phyloP scores from a whole-genome alignment of 2,329 filamentous ascomycete genomes.

The Penicillium sp. region DNA sequence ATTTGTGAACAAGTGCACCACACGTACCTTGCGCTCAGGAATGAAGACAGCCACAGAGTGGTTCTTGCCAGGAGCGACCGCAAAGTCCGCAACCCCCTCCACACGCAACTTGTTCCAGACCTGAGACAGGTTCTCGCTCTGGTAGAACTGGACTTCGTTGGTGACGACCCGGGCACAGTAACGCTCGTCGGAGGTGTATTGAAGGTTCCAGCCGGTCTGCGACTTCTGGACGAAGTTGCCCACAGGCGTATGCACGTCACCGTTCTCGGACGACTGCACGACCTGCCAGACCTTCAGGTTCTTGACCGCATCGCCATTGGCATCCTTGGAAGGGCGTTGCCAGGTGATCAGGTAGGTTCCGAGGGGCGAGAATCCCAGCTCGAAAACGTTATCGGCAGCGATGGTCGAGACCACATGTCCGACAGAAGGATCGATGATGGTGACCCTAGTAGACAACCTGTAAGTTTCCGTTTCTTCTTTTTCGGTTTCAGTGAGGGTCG shows the following conservation, averaged over 20 bases:
- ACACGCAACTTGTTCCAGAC: conserved; percentile 93
- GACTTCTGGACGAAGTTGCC: conserved; percentile 92
- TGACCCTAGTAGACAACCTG: conserved; percentile 57
- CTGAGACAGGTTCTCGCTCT: conserved; percentile 71
- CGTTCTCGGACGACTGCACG: conserved; percentile 57
- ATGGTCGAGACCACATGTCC: conserved; percentile 68
- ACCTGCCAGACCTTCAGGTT: conserved; percentile 96
- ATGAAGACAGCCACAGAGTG: conserved; percentile 91
- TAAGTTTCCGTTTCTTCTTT: no score
- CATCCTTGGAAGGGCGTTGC: conserved; percentile 88
- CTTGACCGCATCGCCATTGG: conserved; percentile 83
- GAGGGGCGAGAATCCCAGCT: conserved; percentile 84
- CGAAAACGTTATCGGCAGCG: conserved; percentile 74
- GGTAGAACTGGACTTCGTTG: conserved; percentile 96
- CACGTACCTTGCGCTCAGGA: conserved; percentile 94
- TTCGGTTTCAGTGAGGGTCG: not conserved
- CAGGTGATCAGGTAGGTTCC: conserved; percentile 93
- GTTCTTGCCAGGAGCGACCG: conserved; percentile 77
- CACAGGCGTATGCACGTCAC: conserved; percentile 60
- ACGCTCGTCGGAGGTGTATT: conserved; percentile 88
- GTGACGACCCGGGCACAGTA: conserved; percentile 88
- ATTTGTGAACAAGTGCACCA: no score
- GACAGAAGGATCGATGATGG: conserved; percentile 69
- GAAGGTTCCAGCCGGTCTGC: conserved; percentile 91
- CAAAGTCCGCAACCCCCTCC: conserved; percentile 83